These are phyloP conservation scores for Novymonas esmeraldas DNA, from an alignment of 208 protist species.

Conservation along the genomic window DNA sequence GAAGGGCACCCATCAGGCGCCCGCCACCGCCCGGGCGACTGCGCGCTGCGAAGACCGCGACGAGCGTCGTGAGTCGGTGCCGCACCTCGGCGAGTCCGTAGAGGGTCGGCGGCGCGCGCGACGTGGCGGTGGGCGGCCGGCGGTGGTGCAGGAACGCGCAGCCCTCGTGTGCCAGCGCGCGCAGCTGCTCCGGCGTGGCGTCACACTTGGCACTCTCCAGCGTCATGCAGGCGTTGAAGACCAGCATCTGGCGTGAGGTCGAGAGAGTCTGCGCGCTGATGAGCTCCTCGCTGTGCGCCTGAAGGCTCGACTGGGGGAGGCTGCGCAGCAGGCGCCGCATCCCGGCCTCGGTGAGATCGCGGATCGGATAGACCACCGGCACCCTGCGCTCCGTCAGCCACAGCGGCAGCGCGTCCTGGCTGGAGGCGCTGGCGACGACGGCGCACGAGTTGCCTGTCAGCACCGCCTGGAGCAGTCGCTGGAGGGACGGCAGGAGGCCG, in stretches of 20 bases:
- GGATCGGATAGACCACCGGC: constrained; percentile 39
- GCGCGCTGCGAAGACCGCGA: constrained; percentile 39
- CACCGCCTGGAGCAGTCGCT: constrained; percentile 29
- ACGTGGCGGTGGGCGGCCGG: not conserved
- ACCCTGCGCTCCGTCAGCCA: constrained; percentile 31
- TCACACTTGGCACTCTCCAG: constrained; percentile 14
- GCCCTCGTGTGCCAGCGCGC: not conserved
- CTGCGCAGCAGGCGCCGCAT: constrained; percentile 24
- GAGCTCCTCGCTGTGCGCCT: constrained; percentile 5
- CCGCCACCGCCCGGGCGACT: constrained; percentile 13
- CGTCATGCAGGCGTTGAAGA: constrained; percentile 35
- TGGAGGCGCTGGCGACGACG: constrained; percentile 48
- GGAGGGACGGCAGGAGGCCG: constrained; percentile 25
- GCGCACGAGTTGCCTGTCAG: constrained; percentile 44
- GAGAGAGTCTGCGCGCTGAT: constrained; percentile 10
- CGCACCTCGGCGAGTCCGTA: constrained; percentile 54
- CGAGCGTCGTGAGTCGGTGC: constrained; percentile 41
- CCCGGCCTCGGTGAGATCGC: constrained; percentile 25
- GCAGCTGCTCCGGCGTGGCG: not conserved
- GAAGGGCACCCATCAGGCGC: constrained; percentile 37
- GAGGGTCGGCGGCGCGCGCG: constrained; percentile 14
- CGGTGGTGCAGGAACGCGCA: constrained; percentile 26
- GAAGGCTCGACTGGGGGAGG: constrained; percentile 18
- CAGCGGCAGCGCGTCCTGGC: constrained; percentile 36
- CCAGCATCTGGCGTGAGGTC: constrained; percentile 35